Conservation (phyloP, 371 early-diverging fungal genomes). For the Syncephalastrum contaminatum region DNA sequence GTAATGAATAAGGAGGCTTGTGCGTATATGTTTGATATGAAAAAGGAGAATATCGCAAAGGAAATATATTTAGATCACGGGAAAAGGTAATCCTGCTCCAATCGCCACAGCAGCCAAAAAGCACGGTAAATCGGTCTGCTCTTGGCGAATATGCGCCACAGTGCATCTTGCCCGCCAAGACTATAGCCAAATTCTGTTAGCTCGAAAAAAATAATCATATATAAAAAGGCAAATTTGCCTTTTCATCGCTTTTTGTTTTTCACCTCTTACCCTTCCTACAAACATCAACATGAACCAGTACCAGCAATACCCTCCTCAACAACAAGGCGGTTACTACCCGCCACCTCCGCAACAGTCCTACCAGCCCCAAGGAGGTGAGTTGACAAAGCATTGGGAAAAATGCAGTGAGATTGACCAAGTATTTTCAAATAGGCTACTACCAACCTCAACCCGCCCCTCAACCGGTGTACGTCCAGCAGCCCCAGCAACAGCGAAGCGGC, state of each 20-base stretch:
- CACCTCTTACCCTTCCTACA: background rate
- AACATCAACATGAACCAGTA: background rate
- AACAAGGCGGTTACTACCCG: background rate
- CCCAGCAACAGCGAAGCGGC: constrained; percentile 11
- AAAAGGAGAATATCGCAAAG: too few species aligned
- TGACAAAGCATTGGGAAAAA: background rate
- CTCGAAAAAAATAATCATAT: background rate
- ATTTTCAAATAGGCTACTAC: constrained; percentile 13
- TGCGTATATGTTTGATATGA: too few species aligned
- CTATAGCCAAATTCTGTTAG: too few species aligned
- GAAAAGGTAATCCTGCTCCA: background rate
- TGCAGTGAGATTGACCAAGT: background rate
- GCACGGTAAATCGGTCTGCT: background rate
- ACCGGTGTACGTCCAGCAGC: constrained; percentile 17
- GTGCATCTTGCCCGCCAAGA: background rate
- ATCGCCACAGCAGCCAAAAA: background rate
- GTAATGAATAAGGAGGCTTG: too few species aligned
- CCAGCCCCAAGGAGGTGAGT: background rate
- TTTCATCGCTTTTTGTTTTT: background rate
- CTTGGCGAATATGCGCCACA: too few species aligned
- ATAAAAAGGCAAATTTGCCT: background rate
- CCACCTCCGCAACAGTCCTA: background rate
- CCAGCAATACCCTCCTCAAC: background rate
- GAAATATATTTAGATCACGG: background rate
- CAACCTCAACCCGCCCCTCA: constrained; percentile 28